These are phyloP conservation scores for Lipomyces sp. DNA, from an alignment of 805 yeast species.

Conservation along the genomic window DNA sequence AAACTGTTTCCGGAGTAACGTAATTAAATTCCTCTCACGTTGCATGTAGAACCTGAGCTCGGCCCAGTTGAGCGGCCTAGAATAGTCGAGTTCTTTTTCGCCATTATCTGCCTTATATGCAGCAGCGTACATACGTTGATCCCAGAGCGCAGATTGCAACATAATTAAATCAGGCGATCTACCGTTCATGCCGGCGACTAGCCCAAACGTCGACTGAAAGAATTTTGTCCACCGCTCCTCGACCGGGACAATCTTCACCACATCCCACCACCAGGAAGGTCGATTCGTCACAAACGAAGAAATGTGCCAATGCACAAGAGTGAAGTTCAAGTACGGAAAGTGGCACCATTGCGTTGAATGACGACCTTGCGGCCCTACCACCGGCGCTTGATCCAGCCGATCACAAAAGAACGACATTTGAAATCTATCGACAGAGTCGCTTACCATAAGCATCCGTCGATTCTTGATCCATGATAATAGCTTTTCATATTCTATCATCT, in stretches of 20 bases:
- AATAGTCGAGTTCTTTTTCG: conserved; percentile 11
- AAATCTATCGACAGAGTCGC: conserved; percentile 31
- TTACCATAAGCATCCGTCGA: conserved; percentile 24
- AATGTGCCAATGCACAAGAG: conserved; percentile 33
- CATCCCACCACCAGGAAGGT: conserved; percentile 27
- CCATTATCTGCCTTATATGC: neutral
- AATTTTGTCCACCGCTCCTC: conserved; percentile 29
- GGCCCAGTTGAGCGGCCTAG: conserved; percentile 23
- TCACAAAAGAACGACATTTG: conserved; percentile 24
- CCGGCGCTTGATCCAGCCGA: conserved; percentile 12
- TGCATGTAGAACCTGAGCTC: conserved; percentile 21
- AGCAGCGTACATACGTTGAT: conserved; percentile 13
- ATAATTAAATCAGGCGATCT: conserved; percentile 23
- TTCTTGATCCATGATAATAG: conserved; percentile 14
- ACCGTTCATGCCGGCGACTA: conserved; percentile 22
- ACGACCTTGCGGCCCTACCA: neutral
- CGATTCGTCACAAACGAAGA: conserved; percentile 19
- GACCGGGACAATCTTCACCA: conserved; percentile 26
- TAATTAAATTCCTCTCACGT: conserved; percentile 15
- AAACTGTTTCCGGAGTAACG: conserved; percentile 16
- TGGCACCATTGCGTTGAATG: conserved; percentile 29
- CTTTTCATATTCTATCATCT: neutral
- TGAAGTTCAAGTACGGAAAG: conserved; percentile 27
- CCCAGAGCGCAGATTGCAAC: conserved; percentile 25
- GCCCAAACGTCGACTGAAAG: conserved; percentile 8